These are phyloP conservation scores for Pseudopithomyces chartarum DNA, from an alignment of 2,329 filamentous ascomycete genomes.

Conservation along the genomic window DNA sequence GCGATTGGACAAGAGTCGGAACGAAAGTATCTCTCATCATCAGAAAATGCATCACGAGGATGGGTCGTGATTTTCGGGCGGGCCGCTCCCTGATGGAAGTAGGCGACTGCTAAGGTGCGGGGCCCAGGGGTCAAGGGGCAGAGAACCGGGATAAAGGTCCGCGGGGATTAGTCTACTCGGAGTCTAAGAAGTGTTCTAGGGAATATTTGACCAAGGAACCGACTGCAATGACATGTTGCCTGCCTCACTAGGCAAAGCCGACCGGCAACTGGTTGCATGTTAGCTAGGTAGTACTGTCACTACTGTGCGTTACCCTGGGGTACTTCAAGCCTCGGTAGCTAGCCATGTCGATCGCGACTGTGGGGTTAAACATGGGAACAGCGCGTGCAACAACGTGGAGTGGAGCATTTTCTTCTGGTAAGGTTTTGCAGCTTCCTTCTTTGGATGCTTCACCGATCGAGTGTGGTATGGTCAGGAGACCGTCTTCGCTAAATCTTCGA, in stretches of 20 bases:
- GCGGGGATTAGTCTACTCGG: not conserved
- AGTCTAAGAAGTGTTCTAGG: not conserved
- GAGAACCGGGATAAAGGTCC: not conserved
- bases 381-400: not conserved
- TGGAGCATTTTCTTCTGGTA: not conserved
- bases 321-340: conserved; percentile 3
- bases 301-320: not conserved
- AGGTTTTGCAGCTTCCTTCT: not conserved
- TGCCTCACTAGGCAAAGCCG: not conserved
- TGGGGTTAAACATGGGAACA: not conserved
- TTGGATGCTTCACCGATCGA: not conserved
- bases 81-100: conserved; percentile 4
- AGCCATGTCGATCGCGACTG: conserved; percentile 1
- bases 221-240: not conserved
- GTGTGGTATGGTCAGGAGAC: conserved; percentile 5
- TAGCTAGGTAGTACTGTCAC: too few species aligned
- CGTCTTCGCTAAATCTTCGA: not conserved
- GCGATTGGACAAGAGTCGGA: conserved; percentile 8
- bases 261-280: not conserved
- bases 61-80: not conserved
- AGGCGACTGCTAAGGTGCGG: not conserved
- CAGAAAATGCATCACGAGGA: conserved; percentile 4
- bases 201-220: not conserved
- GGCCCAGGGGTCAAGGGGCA: not conserved
- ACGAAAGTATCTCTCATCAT: not conserved